A percentile compares a stretch with the other conserved stretches of the same genome.
These are phyloP conservation scores for Penicillium sclerotiorum DNA, from an alignment of 2,329 filamentous ascomycete genomes.

Conservation along the genomic window DNA sequence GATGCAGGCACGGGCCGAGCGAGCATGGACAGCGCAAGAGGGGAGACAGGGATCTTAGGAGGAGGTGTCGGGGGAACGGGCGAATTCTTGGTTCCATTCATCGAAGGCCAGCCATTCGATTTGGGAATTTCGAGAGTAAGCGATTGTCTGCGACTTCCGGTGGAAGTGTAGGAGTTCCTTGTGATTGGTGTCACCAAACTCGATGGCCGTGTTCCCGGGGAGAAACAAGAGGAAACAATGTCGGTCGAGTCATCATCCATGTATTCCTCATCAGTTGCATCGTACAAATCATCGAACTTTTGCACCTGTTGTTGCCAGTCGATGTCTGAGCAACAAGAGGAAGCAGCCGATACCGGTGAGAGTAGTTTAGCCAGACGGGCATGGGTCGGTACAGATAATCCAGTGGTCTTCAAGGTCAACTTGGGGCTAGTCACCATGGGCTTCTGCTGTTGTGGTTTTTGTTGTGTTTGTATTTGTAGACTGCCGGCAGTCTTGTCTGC, in stretches of 20 bases:
- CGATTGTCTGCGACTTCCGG: slow-evolving; percentile 50
- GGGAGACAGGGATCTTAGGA: slow-evolving; percentile 70
- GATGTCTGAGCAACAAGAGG: slow-evolving; percentile 50
- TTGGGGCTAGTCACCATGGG: slow-evolving; percentile 25
- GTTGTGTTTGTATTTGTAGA: too few species aligned
- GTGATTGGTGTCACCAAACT: slow-evolving; percentile 50
- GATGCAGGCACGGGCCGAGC: slow-evolving; percentile 70
- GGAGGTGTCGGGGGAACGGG: slow-evolving; percentile 53
- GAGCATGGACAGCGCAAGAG: slow-evolving; percentile 72
- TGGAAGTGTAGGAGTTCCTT: slow-evolving; percentile 39
- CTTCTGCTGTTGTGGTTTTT: slow-evolving; percentile 7
- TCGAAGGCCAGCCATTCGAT: slow-evolving; percentile 58
- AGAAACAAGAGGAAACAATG: slow-evolving; percentile 51
- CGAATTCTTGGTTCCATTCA: slow-evolving; percentile 56
- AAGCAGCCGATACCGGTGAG: slow-evolving; percentile 38
- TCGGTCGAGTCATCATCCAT: slow-evolving; percentile 41
- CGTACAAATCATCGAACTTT: slow-evolving; percentile 87
- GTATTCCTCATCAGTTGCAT: slow-evolving; percentile 77
- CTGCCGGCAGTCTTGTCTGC: slow-evolving; percentile 16
- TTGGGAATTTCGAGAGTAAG: slow-evolving; percentile 63
- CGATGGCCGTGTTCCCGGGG: slow-evolving; percentile 52
- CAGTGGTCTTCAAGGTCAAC: slow-evolving; percentile 39
- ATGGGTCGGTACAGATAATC: slow-evolving; percentile 27
- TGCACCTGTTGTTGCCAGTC: slow-evolving; percentile 67
- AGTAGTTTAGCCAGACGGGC: slow-evolving; percentile 30